Evolutionary conservation across 768 basidiomycete species (phyloP).

Genomic region (Amanita inopinata): DNA sequence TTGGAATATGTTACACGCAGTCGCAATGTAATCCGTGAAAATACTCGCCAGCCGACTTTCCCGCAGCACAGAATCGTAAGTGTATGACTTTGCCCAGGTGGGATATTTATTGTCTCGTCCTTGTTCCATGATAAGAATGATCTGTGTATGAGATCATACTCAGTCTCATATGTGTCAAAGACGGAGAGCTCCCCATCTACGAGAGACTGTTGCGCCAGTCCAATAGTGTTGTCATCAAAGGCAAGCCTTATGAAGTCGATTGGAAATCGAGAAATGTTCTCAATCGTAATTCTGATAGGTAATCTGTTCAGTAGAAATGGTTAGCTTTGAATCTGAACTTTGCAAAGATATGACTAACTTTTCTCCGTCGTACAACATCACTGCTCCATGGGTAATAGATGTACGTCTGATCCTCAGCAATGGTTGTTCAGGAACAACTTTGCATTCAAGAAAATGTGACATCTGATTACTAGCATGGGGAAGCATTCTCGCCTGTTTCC

Average conservation of each 20-base stretch:
- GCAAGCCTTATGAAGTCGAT: conserved; percentile 80
- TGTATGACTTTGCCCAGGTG: conserved; percentile 61
- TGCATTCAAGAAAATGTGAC: conserved; percentile 61
- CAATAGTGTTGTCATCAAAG: conserved; percentile 87
- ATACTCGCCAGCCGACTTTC: conserved; percentile 85
- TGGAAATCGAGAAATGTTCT: conserved; percentile 77
- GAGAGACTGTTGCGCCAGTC: conserved; percentile 64
- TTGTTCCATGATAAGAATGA: conserved; percentile 77
- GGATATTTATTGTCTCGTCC: conserved; percentile 40
- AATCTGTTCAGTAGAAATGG: no score
- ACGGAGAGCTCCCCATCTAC: conserved; percentile 74
- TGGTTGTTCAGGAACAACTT: conserved; percentile 82
- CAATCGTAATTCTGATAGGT: conserved; percentile 74
- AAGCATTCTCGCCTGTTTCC: conserved; percentile 28
- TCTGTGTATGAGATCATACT: conserved; percentile 64
- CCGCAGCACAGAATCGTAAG: conserved; percentile 72
- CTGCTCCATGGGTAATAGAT: conserved; percentile 85
- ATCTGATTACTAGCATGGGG: conserved; percentile 13
- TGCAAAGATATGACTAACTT: conserved; percentile 42
- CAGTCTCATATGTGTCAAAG: conserved; percentile 85
- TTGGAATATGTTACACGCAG: conserved; percentile 11
- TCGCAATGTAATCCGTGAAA: conserved; percentile 1
- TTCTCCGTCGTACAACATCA: conserved; percentile 96
- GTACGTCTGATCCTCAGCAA: conserved; percentile 77
- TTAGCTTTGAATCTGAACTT: no score